Evolutionary conservation across 1,284 basidiomycete species (phyloP).

Genomic region (Cutaneotrichosporon sp.): DNA sequence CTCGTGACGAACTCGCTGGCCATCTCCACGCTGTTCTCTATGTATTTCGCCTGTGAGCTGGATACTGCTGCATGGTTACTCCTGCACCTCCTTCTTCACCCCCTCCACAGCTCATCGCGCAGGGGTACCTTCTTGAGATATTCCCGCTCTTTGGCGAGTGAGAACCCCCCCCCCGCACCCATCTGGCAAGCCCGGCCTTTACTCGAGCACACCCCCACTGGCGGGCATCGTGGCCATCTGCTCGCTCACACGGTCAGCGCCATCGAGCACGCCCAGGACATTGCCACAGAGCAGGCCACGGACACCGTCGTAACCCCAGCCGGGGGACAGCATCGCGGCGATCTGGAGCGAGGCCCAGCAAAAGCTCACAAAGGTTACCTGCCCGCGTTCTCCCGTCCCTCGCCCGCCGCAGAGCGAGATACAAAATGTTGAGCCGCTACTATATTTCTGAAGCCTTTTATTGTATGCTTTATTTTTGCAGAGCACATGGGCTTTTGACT

Average conservation of each 20-base stretch:
- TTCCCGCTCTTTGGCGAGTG: conserved; percentile 13
- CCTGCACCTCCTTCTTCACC: too few species aligned
- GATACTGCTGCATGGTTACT: too few species aligned
- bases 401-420: too few species aligned
- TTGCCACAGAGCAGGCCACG: conserved; percentile 73
- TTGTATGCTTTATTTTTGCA: too few species aligned
- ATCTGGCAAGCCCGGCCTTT: conserved; percentile 35
- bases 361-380: conserved; percentile 59
- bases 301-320: conserved; percentile 71
- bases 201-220: conserved; percentile 38
- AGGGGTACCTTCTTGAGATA: neutral
- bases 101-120: conserved; percentile 20
- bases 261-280: conserved; percentile 65
- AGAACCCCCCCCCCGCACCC: conserved; percentile 14
- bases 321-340: conserved; percentile 65
- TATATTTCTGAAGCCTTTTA: too few species aligned
- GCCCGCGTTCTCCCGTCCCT: conserved; percentile 58
- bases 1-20: too few species aligned
- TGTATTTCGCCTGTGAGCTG: too few species aligned
- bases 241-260: conserved; percentile 60
- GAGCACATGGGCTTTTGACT: too few species aligned
- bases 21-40: too few species aligned
- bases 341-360: neutral
- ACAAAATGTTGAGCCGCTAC: too few species aligned
- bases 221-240: conserved; percentile 53